A percentile compares a stretch with the other conserved stretches of the same genome.
Conservation (phyloP, 192 early-diverging fungal species). For the Oehlia diaphana region DNA sequence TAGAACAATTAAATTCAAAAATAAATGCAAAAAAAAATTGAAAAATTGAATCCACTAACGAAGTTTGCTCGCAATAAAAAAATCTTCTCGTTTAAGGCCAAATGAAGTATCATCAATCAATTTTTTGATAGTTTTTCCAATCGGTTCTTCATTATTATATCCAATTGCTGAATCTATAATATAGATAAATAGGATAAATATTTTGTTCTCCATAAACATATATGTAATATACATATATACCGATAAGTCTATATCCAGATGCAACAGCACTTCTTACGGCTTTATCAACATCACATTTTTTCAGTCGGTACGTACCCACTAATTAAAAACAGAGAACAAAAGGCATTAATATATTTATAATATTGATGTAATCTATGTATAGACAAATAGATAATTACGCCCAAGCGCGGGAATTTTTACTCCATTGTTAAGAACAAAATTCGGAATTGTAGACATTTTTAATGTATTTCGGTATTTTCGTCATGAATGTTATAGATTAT, state of each 20-base stretch:
- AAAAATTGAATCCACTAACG: constrained; percentile 31
- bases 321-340: not conserved
- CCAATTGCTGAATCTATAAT: constrained; percentile 63
- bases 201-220: not conserved
- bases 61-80: constrained; percentile 74
- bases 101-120: constrained; percentile 45
- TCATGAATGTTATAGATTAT: too few species aligned
- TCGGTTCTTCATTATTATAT: constrained; percentile 62
- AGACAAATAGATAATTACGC: constrained; percentile 9
- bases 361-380: not conserved
- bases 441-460: constrained; percentile 22
- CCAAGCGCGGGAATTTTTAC: constrained; percentile 22
- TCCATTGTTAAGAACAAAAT: constrained; percentile 23
- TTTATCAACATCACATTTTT: not conserved
- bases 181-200: not conserved
- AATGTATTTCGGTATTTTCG: too few species aligned
- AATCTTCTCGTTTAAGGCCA: constrained; percentile 55
- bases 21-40: not conserved
- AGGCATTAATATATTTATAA: not conserved
- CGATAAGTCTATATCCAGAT: constrained; percentile 25
- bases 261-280: not conserved
- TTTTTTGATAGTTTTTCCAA: constrained; percentile 53
- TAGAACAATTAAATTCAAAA: not conserved
- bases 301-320: constrained; percentile 26
- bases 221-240: not conserved